Percentiles rank a stretch among this genome's conserved stretches.
phyloP scores from a whole-genome alignment of 2,329 filamentous ascomycete genomes.

The Aplosporella prunicola region DNA sequence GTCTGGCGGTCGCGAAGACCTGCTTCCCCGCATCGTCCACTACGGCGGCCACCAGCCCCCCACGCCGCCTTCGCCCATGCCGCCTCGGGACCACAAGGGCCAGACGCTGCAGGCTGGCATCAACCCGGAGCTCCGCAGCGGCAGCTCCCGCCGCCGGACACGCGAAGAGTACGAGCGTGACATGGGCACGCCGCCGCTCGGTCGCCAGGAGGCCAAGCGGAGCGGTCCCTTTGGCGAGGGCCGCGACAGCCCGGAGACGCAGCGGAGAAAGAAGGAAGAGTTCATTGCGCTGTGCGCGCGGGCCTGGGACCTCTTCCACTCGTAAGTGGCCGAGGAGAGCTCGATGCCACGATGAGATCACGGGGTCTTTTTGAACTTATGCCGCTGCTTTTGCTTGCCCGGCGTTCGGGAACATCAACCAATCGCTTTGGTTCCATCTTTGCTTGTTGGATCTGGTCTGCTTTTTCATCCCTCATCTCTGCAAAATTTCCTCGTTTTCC shows the following conservation, averaged over 20 bases:
- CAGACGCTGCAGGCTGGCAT: slow-evolving; percentile 15
- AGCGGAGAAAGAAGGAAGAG: slow-evolving; percentile 81
- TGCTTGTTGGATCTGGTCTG: slow-evolving; percentile 1
- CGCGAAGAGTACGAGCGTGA: slow-evolving; percentile 87
- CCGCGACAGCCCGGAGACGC: slow-evolving; percentile 72
- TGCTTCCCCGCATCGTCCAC: slow-evolving; percentile 87
- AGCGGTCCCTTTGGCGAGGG: slow-evolving; percentile 66
- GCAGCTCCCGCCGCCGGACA: slow-evolving; percentile 61
- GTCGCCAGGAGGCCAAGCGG: slow-evolving; percentile 43
- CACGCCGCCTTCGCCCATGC: slow-evolving; percentile 73
- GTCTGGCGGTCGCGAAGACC: slow-evolving; percentile 81
- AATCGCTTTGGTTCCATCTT: not conserved
- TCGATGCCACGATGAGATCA: too few species aligned
- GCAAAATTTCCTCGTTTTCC: not conserved
- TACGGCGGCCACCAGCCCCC: slow-evolving; percentile 91
- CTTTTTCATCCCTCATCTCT: not conserved
- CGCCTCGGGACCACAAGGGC: slow-evolving; percentile 28
- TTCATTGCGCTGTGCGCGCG: slow-evolving; percentile 78
- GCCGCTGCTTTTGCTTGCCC: slow-evolving; percentile 1
- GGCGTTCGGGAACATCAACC: slow-evolving; percentile 1
- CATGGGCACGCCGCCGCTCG: slow-evolving; percentile 74
- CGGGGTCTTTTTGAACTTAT: too few species aligned
- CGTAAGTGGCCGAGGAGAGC: slow-evolving; percentile 36
- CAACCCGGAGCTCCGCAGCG: slow-evolving; percentile 38
- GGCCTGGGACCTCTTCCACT: slow-evolving; percentile 97